Base-by-base conservation (phyloP, 2,329 filamentous ascomycete species). In the Alternaria sp. region DNA sequence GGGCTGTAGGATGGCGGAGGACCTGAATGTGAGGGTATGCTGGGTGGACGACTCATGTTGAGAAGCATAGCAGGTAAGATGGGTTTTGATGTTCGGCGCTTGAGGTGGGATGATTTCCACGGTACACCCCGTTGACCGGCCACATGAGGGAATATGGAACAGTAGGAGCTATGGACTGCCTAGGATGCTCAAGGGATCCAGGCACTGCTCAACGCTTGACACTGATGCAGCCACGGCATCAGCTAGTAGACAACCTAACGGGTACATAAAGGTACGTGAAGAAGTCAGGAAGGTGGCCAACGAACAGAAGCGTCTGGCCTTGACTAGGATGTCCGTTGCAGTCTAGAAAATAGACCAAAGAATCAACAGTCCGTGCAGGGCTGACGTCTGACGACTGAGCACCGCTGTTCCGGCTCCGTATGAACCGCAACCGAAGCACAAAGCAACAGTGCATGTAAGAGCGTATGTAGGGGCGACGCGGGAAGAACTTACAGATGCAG, bases 1-100 rank as follows among this genome's bases (percentile, higher is more conserved):
- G 72, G 65, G 62, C 59, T 69, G 68, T 77, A 75, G 46, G 73
- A 73, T 11, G 70, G 61, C 40, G 72, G 69, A 68, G 74, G 74
- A 28, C 72, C 74, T 66, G 73, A 71, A 92, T 93, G 97, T 73
- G 93, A 91, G 1, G 93, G 92, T 76, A 97, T 97, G 59, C 96
- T 93, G 2, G 86, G 85, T 77, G 96, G 91, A 21, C 93, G 93
- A 73, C 96, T 92, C 70, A 97, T 93, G 44, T 91, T 85, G 54
- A 91, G 91, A 74, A 79, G 72, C 74, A 77, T 79, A 65, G 68
- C 70, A 73, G 67, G 69, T 52, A 50, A 66, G 62, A 67, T 63
- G 67, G 66, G 58, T 65, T 58, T 72, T 62, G 72, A 68, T 51
- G 71, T 68, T 73, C 67, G 66, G 65, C 63, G 69, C 58, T 69